Base-by-base conservation (phyloP, 2,329 filamentous ascomycete species). In the Colletotrichum tamarilloi region DNA sequence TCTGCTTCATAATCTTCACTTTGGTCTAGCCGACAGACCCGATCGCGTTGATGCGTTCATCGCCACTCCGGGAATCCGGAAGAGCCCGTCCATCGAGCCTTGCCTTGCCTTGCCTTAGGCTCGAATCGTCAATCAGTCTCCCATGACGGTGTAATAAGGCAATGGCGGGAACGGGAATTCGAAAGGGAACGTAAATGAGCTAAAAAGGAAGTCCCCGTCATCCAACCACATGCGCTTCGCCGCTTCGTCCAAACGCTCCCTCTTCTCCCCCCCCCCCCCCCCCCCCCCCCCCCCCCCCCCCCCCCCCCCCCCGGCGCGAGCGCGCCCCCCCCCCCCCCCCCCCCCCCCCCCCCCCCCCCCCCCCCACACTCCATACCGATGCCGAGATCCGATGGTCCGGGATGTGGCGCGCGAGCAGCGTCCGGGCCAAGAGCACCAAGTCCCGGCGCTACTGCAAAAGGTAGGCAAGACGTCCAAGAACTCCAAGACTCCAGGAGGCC, bases 331-430 rank as follows among this genome's bases (percentile, higher is more conserved):
- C n/a, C n/a, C n/a, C n/a, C n/a, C n/a, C n/a, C n/a, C n/a, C n/a
- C n/a, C n/a, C n/a, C n/a, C n/a, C n/a, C n/a, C n/a, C n/a, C n/a
- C n/a, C n/a, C n/a, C n/a, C 24, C 24, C 24, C 24, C 24, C 24
- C 24, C 24, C 24, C 24, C 19, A 14, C 42, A 49, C 42, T n/a
- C 42, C 42, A 49, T n/a, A 26, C 59, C 35, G 60, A 35, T 66
- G 71, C 71, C 60, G 71, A 70, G 67, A 66, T 66, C 71, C 71
- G 67, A 73, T 62, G 56, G 62, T 5, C 67, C 71, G 60, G 67
- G 67, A 71, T 73, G 71, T 73, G 67, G 71, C 67, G 71, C 62
- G 42, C 42, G 19, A 49, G 19, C 38, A 49, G 42, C 42, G 70
- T 71, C 71, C 71, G 67, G 67, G 49, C 56, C 35, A 57, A 38